Percentiles rank a stretch among this genome's conserved stretches.
These are phyloP conservation scores for Aaosphaeria pasadenensis DNA, from an alignment of 2,329 filamentous ascomycete genomes.

Conservation along the genomic window DNA sequence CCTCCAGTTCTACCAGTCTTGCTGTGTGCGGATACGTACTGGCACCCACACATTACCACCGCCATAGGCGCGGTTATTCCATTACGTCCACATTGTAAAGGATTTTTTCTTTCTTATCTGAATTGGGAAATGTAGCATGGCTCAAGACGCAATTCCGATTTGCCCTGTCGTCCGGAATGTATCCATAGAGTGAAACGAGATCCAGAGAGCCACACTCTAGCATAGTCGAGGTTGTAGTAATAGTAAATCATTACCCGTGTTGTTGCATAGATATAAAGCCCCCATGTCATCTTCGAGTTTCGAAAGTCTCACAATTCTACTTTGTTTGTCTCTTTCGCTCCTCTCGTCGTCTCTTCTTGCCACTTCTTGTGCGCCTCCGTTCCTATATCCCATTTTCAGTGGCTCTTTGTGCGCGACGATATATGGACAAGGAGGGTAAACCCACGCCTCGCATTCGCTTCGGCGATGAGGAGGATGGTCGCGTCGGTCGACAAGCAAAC, in stretches of 20 bases:
- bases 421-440: conserved; percentile 28
- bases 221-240: no score
- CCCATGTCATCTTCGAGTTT: not conserved
- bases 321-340: not conserved
- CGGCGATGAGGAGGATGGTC: conserved; percentile 34
- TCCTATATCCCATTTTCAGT: not conserved
- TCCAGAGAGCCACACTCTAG: no score
- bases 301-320: not conserved
- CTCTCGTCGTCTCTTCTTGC: not conserved
- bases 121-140: no score
- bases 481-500: conserved; percentile 14
- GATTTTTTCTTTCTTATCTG: no score
- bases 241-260: not conserved
- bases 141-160: no score
- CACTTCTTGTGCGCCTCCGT: not conserved
- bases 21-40: no score
- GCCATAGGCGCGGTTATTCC: no score
- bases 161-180: no score
- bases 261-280: conserved; percentile 1
- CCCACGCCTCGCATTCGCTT: conserved; percentile 21
- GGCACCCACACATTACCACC: no score
- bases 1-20: no score
- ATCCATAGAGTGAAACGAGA: no score
- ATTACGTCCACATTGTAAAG: no score
- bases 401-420: not conserved